Evolutionary conservation across 1,139 yeast species (phyloP).

Genomic region (Lodderomyces metapsilosis): DNA sequence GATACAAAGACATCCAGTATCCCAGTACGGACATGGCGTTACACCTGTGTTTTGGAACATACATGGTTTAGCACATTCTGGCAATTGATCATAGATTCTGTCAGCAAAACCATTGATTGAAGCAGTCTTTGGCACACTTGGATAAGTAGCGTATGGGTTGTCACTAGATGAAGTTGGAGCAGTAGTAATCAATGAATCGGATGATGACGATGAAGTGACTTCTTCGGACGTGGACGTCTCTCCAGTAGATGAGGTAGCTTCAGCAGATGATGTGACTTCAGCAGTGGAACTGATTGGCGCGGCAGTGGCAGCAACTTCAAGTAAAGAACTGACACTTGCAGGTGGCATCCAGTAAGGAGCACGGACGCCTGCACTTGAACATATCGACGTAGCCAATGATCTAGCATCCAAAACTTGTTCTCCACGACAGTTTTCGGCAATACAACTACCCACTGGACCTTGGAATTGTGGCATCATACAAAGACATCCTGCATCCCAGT

Average conservation of each 20-base stretch:
- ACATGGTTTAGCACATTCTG: slow-evolving; percentile 26
- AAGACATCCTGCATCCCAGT: slow-evolving; percentile 36
- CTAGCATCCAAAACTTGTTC: slow-evolving; percentile 37
- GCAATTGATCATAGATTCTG: slow-evolving; percentile 23
- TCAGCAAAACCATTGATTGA: slow-evolving; percentile 38
- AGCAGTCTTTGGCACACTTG: slow-evolving; percentile 34
- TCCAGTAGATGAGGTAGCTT: background rate
- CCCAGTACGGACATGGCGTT: slow-evolving; percentile 25
- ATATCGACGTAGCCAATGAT: slow-evolving; percentile 37
- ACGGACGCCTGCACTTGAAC: slow-evolving; percentile 44
- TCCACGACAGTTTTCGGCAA: slow-evolving; percentile 31
- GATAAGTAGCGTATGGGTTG: slow-evolving; percentile 24
- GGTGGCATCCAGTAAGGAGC: slow-evolving; percentile 39
- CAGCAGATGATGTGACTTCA: slow-evolving; percentile 5
- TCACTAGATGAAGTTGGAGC: slow-evolving; percentile 9
- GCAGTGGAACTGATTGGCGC: slow-evolving; percentile 13
- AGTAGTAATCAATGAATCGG: background rate
- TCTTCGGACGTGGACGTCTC: too few species aligned
- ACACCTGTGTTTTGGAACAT: slow-evolving; percentile 30
- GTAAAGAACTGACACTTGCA: slow-evolving; percentile 28
- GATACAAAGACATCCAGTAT: slow-evolving; percentile 37
- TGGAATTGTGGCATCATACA: slow-evolving; percentile 34
- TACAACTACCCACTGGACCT: slow-evolving; percentile 29
- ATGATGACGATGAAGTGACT: background rate
- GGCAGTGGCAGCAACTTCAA: slow-evolving; percentile 30